Base-by-base conservation (phyloP, 768 basidiomycete species). In the Plicaturopsis crispa region DNA sequence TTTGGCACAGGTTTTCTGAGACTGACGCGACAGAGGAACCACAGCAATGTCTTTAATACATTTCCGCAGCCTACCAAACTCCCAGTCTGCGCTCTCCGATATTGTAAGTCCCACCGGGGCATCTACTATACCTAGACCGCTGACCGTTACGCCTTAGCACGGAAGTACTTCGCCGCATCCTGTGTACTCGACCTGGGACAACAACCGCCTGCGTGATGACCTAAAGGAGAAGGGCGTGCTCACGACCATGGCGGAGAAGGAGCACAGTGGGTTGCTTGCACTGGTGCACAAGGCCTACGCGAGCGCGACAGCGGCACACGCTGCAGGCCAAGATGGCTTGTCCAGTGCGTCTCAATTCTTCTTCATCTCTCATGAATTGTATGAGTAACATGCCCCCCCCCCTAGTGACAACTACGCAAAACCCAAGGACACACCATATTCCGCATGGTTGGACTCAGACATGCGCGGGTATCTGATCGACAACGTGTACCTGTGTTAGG, bases 181-280 rank as follows among this genome's bases (percentile, higher is more conserved):
- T 49, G 62, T 92, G 13, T 94, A 85, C 57, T 89, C 85, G 0
- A 76, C 84, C 0, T 96, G 94, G 94, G 80, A 84, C 40, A 88
- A 93, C 47, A 81, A 69, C 49, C 69, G 70, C 46, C 59, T 97
- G 33, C 68, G 82, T 35, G 59, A 52, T 0, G 96, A 81, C 62
- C 74, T 93, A 31, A 77, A 84, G 51, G 68, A 81, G 26, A 78
- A 86, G 50, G 83, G 84, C 18, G 64, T 88, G 26, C 50, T 88
- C 43, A 72, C 84, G 50, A 72, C 82, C 3, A 79, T 73, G 43
- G 43, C 61, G 17, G 63, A 78, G 46, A 72, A 75, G 41, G 79
- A 71, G 38, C 75, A 76, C 31, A 70, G 76, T 6, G 80, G 93
- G 48, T 57, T 96, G 23, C 55, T 86, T 23, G 63, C 63, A 8